A percentile compares a stretch with the other conserved stretches of the same genome.
Evolutionary conservation across 73 alveolate genomes (phyloP).

Genomic region (Paraurostyla sp.): DNA sequence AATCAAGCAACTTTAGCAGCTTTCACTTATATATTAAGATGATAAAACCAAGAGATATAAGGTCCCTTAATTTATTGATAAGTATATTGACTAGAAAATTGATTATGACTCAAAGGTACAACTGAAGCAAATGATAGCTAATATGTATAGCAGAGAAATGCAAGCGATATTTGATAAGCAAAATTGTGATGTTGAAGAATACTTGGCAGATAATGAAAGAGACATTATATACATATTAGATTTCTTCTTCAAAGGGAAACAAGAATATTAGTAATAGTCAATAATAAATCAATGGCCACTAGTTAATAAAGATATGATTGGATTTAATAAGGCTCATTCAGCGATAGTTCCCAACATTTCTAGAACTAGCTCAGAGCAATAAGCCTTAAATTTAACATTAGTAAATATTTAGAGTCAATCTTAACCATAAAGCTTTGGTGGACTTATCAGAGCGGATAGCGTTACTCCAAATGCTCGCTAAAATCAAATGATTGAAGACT

Average conservation of each 20-base stretch:
- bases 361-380: too few relatives aligned
- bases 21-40: neutral
- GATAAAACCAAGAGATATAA: neutral
- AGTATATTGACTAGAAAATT: constrained; percentile 1
- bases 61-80: neutral
- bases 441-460: too few relatives aligned
- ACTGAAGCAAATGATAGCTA: constrained; percentile 19
- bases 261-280: neutral
- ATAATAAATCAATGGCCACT: neutral
- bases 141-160: neutral
- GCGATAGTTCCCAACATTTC: too few relatives aligned
- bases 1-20: neutral
- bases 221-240: neutral
- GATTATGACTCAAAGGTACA: neutral
- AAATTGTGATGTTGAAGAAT: neutral
- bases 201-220: neutral
- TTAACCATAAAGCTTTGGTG: too few relatives aligned
- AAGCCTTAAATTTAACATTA: too few relatives aligned
- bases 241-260: neutral
- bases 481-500: too few relatives aligned
- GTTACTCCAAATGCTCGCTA: too few relatives aligned
- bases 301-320: neutral
- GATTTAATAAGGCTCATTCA: neutral
- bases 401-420: too few relatives aligned
- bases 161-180: neutral